Conservation (phyloP, 2,329 filamentous ascomycete species). For the Xylaria hypoxylon region DNA sequence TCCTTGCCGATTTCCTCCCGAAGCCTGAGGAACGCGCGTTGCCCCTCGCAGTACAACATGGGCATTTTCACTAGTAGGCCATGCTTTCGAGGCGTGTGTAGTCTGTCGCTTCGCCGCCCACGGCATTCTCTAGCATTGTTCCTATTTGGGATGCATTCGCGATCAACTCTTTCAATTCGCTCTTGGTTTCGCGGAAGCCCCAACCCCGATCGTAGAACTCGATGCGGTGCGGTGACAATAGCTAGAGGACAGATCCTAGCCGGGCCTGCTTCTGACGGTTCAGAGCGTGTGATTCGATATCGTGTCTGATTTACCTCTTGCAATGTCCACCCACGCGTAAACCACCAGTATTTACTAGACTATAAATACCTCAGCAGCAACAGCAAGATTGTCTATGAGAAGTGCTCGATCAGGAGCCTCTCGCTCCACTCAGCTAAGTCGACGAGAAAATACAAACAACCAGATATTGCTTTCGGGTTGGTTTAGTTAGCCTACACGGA, state of each 20-base stretch:
- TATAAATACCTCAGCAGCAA: too few species aligned
- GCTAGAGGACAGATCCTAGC: neutral
- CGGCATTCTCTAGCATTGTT: slow-evolving; percentile 40
- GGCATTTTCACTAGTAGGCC: slow-evolving; percentile 48
- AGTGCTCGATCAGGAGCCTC: too few species aligned
- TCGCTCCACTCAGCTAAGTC: too few species aligned
- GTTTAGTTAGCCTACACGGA: too few species aligned
- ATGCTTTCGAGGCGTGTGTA: slow-evolving; percentile 44
- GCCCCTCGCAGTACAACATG: slow-evolving; percentile 48
- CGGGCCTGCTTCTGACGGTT: neutral
- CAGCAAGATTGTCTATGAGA: too few species aligned
- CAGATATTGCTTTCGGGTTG: too few species aligned
- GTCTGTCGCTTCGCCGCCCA: slow-evolving; percentile 45
- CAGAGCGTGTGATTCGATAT: neutral
- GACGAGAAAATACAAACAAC: too few species aligned
- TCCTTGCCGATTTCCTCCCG: slow-evolving; percentile 19
- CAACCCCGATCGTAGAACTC: slow-evolving; percentile 42
- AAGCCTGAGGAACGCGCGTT: slow-evolving; percentile 39
- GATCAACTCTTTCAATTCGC: slow-evolving; percentile 1
- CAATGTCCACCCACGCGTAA: slow-evolving; percentile 37
- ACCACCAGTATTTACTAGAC: slow-evolving; percentile 23
- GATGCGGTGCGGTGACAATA: slow-evolving; percentile 36
- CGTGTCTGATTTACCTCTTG: slow-evolving; percentile 37
- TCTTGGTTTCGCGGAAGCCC: slow-evolving; percentile 7
- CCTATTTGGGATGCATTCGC: slow-evolving; percentile 1